These are phyloP conservation scores for Fragaria vesca DNA, from an alignment of 306 rosid species.

Conservation along the genomic window DNA sequence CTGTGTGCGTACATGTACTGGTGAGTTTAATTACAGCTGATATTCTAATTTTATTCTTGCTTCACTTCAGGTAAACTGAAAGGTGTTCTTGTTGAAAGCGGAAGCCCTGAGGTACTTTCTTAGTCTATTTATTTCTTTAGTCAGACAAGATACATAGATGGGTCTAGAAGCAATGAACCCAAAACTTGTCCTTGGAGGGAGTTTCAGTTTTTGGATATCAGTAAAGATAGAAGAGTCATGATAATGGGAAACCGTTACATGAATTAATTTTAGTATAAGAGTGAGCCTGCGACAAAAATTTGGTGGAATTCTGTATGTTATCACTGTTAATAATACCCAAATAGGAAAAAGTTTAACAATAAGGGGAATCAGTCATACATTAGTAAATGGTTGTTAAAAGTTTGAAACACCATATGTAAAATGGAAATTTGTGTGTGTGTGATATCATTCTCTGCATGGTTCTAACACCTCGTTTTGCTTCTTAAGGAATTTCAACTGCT, in stretches of 20 bases:
- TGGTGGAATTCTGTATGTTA: not conserved
- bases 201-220: not conserved
- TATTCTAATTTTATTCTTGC: conserved; percentile 14
- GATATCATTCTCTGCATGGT: not conserved
- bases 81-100: conserved; percentile 93
- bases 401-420: not conserved
- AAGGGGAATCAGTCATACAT: too few species aligned
- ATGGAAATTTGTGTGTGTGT: not conserved
- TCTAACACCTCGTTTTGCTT: not conserved
- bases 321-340: not conserved
- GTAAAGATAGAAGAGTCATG: not conserved
- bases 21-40: conserved; percentile 22
- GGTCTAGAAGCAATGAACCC: not conserved
- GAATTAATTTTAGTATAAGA: not conserved
- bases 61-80: conserved; percentile 67
- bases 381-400: not conserved
- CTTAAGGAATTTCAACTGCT: conserved; percentile 84
- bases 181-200: not conserved
- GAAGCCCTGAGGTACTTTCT: conserved; percentile 73
- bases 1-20: not conserved
- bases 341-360: not conserved
- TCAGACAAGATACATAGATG: not conserved
- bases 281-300: not conserved
- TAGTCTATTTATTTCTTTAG: not conserved
- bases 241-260: not conserved